Percentiles rank a stretch among this genome's conserved stretches.
These are phyloP conservation scores for Lithohypha guttulata DNA, from an alignment of 2,329 filamentous ascomycete genomes.

Conservation along the genomic window DNA sequence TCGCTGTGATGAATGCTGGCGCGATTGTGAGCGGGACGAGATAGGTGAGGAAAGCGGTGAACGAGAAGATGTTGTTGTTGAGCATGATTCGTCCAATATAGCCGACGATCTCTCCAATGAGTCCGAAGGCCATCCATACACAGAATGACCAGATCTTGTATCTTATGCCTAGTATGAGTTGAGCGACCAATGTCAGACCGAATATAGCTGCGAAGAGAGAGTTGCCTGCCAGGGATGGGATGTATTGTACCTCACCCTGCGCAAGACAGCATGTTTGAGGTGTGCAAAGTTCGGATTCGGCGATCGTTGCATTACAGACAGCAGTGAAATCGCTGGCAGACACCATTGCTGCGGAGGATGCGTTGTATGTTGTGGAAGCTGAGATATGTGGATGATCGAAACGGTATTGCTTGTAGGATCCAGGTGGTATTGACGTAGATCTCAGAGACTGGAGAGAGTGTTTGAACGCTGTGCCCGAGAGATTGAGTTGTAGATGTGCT, in stretches of 20 bases:
- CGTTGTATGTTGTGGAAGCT: not conserved
- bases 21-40: conserved; percentile 53
- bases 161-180: conserved; percentile 33
- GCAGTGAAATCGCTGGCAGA: not conserved
- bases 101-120: conserved; percentile 47
- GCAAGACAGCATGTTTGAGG: conserved; percentile 8
- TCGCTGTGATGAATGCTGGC: conserved; percentile 54
- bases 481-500: too few relatives aligned
- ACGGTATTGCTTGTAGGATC: not conserved
- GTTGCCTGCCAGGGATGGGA: conserved; percentile 45
- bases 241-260: conserved; percentile 39
- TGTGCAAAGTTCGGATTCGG: conserved; percentile 1
- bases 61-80: conserved; percentile 38
- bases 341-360: too few relatives aligned
- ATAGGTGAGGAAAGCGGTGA: conserved; percentile 43
- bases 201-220: conserved; percentile 43
- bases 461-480: too few relatives aligned
- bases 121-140: conserved; percentile 44
- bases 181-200: conserved; percentile 31
- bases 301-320: conserved; percentile 2
- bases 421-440: too few relatives aligned
- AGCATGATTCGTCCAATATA: conserved; percentile 49
- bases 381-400: not conserved
- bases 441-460: too few relatives aligned
- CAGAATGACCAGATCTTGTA: conserved; percentile 42